These are phyloP conservation scores for Xerocomus nothofagi DNA, from an alignment of 1,284 basidiomycete species.

Conservation along the genomic window DNA sequence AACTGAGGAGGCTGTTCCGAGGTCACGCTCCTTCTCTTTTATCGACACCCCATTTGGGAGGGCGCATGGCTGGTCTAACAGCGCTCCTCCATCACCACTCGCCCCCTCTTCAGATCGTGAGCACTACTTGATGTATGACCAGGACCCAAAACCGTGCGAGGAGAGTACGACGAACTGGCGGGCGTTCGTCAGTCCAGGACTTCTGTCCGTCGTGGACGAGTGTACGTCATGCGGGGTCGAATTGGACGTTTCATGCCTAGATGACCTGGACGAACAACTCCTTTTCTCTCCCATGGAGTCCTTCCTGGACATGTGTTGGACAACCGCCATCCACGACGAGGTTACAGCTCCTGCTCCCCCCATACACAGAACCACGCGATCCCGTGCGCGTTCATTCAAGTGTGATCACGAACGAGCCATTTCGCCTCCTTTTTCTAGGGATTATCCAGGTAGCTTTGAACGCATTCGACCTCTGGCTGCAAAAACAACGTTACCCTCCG, in stretches of 20 bases:
- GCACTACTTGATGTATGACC: conserved; percentile 9
- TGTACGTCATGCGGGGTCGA: conserved; percentile 31
- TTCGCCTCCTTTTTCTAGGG: neutral
- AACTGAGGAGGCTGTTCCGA: conserved; percentile 10
- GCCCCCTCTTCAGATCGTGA: conserved; percentile 4
- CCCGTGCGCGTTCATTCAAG: conserved; percentile 22
- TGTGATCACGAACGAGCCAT: neutral
- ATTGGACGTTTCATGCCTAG: conserved; percentile 29
- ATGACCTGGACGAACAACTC: conserved; percentile 31
- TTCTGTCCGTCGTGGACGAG: conserved; percentile 22
- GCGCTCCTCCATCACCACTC: conserved; percentile 21
- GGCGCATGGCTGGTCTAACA: conserved; percentile 25
- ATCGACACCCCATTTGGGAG: conserved; percentile 16
- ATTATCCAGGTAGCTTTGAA: conserved; percentile 13
- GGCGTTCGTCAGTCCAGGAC: neutral
- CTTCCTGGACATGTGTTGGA: conserved; percentile 34
- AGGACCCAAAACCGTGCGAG: conserved; percentile 2
- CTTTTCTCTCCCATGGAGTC: conserved; percentile 29
- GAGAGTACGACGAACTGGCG: conserved; percentile 6
- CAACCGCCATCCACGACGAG: conserved; percentile 27
- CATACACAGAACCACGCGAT: neutral
- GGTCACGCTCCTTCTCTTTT: conserved; percentile 18
- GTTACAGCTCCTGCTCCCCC: neutral
- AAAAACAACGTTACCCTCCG: conserved; percentile 20
- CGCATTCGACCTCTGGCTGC: conserved; percentile 18